These are phyloP conservation scores for Solidago caesia DNA, from an alignment of 129 eudicot species.

Conservation along the genomic window DNA sequence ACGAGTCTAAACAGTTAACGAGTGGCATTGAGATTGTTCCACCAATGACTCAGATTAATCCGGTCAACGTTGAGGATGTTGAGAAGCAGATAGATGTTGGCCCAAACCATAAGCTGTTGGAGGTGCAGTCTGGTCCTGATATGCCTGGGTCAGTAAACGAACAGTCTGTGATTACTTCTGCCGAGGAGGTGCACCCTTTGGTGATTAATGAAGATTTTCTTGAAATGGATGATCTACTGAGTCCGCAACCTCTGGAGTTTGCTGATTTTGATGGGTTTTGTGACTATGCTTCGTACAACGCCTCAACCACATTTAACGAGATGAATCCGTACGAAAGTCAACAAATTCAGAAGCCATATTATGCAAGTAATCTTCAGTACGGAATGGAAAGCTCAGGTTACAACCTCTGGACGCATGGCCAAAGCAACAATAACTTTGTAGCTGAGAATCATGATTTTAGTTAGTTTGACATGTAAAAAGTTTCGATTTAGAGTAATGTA, in stretches of 20 bases:
- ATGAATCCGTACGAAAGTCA: constrained; percentile 24
- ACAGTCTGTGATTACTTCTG: constrained; percentile 41
- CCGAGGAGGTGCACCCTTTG: constrained; percentile 16
- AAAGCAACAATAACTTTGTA: not conserved
- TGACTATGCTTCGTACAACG: constrained; percentile 42
- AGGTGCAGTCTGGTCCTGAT: constrained; percentile 38
- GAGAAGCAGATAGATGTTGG: not conserved
- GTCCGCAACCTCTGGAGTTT: constrained; percentile 41
- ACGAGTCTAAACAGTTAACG: constrained; percentile 40
- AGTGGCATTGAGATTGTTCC: constrained; percentile 22
- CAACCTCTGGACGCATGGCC: constrained; percentile 18
- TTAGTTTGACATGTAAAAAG: constrained; percentile 23
- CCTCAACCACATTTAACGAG: constrained; percentile 27
- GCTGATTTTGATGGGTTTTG: constrained; percentile 46
- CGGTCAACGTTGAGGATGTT: constrained; percentile 34
- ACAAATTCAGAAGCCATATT: constrained; percentile 30
- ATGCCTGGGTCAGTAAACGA: constrained; percentile 37
- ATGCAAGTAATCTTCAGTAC: constrained; percentile 12
- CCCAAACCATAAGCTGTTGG: not conserved
- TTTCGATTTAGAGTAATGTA: not conserved
- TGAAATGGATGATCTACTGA: constrained; percentile 71
- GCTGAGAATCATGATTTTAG: constrained; percentile 12
- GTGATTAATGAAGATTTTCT: constrained; percentile 59
- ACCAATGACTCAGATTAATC: constrained; percentile 29
- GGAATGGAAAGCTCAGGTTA: constrained; percentile 27